Evolutionary conservation across 1,284 basidiomycete species (phyloP).

Genomic region (Jaminaea rosea): DNA sequence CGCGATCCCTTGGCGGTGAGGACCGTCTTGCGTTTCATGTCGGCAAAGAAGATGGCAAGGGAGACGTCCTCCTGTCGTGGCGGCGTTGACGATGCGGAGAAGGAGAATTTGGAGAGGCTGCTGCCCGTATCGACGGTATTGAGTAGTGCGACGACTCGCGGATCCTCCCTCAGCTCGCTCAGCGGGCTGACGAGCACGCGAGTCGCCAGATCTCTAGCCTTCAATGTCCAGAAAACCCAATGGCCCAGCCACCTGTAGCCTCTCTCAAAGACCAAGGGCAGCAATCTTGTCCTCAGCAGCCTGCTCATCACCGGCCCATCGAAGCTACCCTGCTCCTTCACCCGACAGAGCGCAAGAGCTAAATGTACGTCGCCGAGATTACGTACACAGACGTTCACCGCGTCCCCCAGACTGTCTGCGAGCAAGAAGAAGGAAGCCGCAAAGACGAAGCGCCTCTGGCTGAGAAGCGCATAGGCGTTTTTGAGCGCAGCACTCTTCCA

Average conservation of each 20-base stretch:
- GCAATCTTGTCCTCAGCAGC: constrained; percentile 64
- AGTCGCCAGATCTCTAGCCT: constrained; percentile 73
- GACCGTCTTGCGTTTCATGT: constrained; percentile 74
- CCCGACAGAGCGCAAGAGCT: constrained; percentile 73
- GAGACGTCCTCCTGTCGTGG: constrained; percentile 84
- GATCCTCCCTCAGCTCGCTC: constrained; percentile 38
- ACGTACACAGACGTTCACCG: constrained; percentile 79
- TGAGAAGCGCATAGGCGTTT: constrained; percentile 86
- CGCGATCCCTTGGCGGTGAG: constrained; percentile 83
- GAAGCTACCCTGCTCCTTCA: constrained; percentile 65
- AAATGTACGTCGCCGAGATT: constrained; percentile 83
- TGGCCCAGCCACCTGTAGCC: constrained; percentile 92
- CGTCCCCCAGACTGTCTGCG: constrained; percentile 77
- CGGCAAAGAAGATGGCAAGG: constrained; percentile 77
- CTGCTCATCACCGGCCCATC: constrained; percentile 67
- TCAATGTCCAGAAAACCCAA: constrained; percentile 89
- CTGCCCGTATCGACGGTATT: background rate
- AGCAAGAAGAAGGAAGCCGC: constrained; percentile 96
- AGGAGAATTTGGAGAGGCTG: constrained; percentile 45
- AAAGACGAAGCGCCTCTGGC: constrained; percentile 52
- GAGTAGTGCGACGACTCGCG: background rate
- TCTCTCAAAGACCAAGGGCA: constrained; percentile 72
- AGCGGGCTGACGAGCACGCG: constrained; percentile 58
- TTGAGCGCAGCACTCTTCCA: constrained; percentile 92
- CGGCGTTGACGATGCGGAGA: constrained; percentile 58